A percentile compares a stretch with the other conserved stretches of the same genome.
Conservation (phyloP, 1,139 yeast genomes). For the Geotrichum aggregatum region DNA sequence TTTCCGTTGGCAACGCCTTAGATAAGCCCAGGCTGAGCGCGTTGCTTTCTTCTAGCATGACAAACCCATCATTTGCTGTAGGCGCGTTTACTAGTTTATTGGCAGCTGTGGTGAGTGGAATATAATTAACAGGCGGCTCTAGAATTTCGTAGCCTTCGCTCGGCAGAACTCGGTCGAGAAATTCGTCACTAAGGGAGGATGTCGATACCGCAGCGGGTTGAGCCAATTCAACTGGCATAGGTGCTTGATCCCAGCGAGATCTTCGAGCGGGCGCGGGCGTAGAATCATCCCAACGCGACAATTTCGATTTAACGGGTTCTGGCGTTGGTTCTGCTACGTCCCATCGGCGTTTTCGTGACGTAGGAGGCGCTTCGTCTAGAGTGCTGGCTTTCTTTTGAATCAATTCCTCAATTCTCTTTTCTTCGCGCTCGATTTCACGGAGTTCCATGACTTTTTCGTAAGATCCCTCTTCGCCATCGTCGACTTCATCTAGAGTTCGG, state of each 20-base stretch:
- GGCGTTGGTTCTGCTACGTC: slow-evolving; percentile 24
- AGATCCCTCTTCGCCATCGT: slow-evolving; percentile 26
- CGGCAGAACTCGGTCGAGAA: slow-evolving; percentile 53
- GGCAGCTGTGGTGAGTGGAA: slow-evolving; percentile 33
- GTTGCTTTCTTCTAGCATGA: slow-evolving; percentile 35
- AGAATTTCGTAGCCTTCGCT: slow-evolving; percentile 48
- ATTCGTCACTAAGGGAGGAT: slow-evolving; percentile 47
- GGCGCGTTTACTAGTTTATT: slow-evolving; percentile 38
- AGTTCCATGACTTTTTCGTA: slow-evolving; percentile 34
- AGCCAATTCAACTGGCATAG: slow-evolving; percentile 38
- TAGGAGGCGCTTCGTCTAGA: slow-evolving; percentile 23
- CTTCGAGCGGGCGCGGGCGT: slow-evolving; percentile 19
- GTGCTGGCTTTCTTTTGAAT: slow-evolving; percentile 28
- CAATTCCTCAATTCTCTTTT: slow-evolving; percentile 31
- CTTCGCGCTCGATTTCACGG: slow-evolving; percentile 37
- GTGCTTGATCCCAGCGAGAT: slow-evolving; percentile 35
- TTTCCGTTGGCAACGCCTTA: slow-evolving; percentile 46
- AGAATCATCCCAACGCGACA: slow-evolving; percentile 28
- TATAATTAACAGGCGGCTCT: slow-evolving; percentile 48
- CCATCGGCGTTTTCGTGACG: slow-evolving; percentile 19
- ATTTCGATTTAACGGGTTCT: slow-evolving; percentile 14
- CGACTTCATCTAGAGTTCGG: slow-evolving; percentile 34
- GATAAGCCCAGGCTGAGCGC: slow-evolving; percentile 31
- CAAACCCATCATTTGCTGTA: slow-evolving; percentile 37
- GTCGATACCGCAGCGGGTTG: slow-evolving; percentile 1